A percentile compares a stretch with the other conserved stretches of the same genome.
Conservation (phyloP, 371 early-diverging fungal species). For the Rhizopus delemar region DNA sequence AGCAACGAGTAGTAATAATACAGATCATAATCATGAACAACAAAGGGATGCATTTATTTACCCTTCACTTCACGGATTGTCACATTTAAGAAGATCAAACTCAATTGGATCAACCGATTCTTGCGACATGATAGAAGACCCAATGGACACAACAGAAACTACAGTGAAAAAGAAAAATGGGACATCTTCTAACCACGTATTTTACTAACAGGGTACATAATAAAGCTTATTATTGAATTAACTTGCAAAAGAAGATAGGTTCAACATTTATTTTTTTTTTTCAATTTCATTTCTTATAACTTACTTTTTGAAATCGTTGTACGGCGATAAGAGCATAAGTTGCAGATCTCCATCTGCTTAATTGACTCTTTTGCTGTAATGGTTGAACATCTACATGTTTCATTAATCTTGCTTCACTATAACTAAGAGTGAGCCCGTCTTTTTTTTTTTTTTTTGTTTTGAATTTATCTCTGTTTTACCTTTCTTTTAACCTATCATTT, state of each 20-base stretch:
- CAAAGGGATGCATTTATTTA: too few species aligned
- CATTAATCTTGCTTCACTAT: neutral
- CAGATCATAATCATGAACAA: conserved; percentile 8
- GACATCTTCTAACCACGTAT: too few species aligned
- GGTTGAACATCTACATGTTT: conserved; percentile 5
- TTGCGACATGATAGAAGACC: conserved; percentile 13
- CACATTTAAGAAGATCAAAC: conserved; percentile 35
- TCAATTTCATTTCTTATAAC: neutral
- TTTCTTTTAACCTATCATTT: conserved; percentile 19
- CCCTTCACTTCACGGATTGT: conserved; percentile 21
- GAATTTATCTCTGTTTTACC: conserved; percentile 4
- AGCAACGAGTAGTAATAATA: neutral
- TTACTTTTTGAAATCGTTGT: conserved; percentile 9
- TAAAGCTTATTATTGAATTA: too few species aligned
- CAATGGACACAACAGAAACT: conserved; percentile 17
- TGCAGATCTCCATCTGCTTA: conserved; percentile 20
- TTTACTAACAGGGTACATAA: too few species aligned
- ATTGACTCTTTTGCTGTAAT: neutral
- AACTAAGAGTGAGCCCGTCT: neutral
- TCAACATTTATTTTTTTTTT: neutral
- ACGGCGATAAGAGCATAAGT: conserved; percentile 26
- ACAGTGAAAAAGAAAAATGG: conserved; percentile 8
- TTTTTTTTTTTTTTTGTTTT: neutral
- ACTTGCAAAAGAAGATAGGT: too few species aligned
- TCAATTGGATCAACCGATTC: conserved; percentile 40